phyloP scores from a whole-genome alignment of 2,329 filamentous ascomycete genomes.

The Aspergillus costaricaensis region DNA sequence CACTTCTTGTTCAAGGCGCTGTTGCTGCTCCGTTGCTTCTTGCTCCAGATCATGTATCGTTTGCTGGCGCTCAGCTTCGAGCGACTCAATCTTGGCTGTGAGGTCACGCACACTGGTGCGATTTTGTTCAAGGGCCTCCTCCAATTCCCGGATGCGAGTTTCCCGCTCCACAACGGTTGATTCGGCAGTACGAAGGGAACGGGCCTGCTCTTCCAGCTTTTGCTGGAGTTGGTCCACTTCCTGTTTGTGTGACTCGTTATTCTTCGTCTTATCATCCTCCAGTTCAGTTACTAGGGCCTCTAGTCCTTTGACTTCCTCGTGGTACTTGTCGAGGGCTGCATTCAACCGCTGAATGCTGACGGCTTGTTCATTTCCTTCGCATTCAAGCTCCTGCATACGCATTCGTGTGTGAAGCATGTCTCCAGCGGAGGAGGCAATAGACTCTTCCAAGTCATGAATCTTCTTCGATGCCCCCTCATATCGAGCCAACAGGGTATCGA shows the following conservation, averaged over 20 bases:
- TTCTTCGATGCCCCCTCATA: conserved; percentile 41
- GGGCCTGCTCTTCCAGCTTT: conserved; percentile 37
- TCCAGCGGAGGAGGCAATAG: conserved; percentile 44
- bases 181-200: conserved; percentile 38
- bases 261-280: conserved; percentile 41
- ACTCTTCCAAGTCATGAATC: conserved; percentile 41
- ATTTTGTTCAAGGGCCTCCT: conserved; percentile 38
- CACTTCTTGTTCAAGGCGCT: conserved; percentile 37
- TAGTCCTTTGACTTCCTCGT: conserved; percentile 44
- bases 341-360: conserved; percentile 46
- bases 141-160: conserved; percentile 39
- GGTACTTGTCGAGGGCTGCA: conserved; percentile 47
- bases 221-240: conserved; percentile 38
- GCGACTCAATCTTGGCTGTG: conserved; percentile 34
- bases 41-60: conserved; percentile 28
- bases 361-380: conserved; percentile 42
- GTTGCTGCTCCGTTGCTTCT: conserved; percentile 24
- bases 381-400: conserved; percentile 45
- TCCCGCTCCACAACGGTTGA: conserved; percentile 37
- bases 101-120: conserved; percentile 38
- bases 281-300: conserved; percentile 45
- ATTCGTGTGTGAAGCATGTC: conserved; percentile 50
- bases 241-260: conserved; percentile 30
- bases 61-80: conserved; percentile 34
- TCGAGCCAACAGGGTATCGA: conserved; percentile 43